Conservation (phyloP, 1,139 yeast species). For the Keqinozyma sinolaborantium region DNA sequence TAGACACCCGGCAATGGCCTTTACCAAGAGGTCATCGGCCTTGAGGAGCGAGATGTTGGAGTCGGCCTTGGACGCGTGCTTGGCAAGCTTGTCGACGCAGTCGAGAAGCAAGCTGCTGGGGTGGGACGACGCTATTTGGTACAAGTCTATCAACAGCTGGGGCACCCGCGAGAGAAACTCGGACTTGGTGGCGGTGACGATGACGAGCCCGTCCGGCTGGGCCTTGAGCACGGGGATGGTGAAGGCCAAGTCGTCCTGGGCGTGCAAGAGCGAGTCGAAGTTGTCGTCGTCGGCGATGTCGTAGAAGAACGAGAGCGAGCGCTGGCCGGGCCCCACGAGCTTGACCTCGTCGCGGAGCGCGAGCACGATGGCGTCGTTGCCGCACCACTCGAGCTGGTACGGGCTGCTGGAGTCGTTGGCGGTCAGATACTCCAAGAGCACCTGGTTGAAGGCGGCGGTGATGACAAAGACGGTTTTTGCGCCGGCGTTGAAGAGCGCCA, state of each 20-base stretch:
- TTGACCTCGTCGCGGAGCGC: constrained; percentile 62
- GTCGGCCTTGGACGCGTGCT: constrained; percentile 79
- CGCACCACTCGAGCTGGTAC: constrained; percentile 72
- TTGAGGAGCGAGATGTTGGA: constrained; percentile 62
- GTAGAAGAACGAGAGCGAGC: constrained; percentile 46
- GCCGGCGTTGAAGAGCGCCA: constrained; percentile 51
- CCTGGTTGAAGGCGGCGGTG: constrained; percentile 47
- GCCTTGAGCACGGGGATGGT: constrained; percentile 40
- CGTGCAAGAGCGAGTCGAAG: constrained; percentile 23
- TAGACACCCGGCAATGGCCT: constrained; percentile 71
- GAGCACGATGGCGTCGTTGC: constrained; percentile 72
- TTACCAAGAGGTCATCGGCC: constrained; percentile 47
- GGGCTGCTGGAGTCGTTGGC: constrained; percentile 33
- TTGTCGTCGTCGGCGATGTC: constrained; percentile 36
- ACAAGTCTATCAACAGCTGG: constrained; percentile 54
- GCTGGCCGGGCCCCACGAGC: constrained; percentile 71
- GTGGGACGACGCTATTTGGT: constrained; percentile 78
- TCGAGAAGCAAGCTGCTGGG: constrained; percentile 83
- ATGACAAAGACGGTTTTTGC: constrained; percentile 50
- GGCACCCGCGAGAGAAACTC: constrained; percentile 70
- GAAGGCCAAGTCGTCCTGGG: constrained; percentile 22
- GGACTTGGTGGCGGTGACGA: constrained; percentile 54
- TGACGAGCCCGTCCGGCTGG: constrained; percentile 70
- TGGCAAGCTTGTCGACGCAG: constrained; percentile 69
- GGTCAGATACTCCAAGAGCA: constrained; percentile 50